These are phyloP conservation scores for Cicer chorassanicum DNA, from an alignment of 306 rosid species.

Conservation along the genomic window DNA sequence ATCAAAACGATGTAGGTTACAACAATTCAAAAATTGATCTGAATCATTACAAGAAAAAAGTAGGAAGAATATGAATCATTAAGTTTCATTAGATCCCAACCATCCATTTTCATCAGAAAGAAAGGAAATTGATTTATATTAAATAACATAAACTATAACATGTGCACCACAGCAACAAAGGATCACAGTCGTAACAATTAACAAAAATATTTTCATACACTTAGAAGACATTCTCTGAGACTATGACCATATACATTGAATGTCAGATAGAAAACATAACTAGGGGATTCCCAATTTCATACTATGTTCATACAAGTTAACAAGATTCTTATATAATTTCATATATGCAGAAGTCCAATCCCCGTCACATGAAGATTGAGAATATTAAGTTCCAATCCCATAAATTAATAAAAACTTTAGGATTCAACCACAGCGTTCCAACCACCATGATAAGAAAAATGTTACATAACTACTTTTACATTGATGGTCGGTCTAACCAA, in stretches of 20 bases:
- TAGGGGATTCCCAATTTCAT: not conserved
- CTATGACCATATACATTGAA: not conserved
- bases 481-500: not conserved
- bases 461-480: not conserved
- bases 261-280: conserved; percentile 15
- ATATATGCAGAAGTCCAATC: not conserved
- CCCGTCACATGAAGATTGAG: not conserved
- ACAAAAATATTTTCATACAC: not conserved
- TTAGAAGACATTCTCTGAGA: conserved; percentile 13
- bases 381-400: conserved; percentile 12
- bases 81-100: not conserved
- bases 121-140: not conserved
- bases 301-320: conserved; percentile 1
- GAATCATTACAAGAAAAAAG: conserved; percentile 6
- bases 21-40: not conserved
- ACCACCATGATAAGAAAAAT: conserved; percentile 1
- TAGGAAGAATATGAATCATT: conserved; percentile 1
- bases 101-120: not conserved
- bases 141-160: not conserved
- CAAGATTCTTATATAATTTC: conserved; percentile 14
- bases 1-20: not conserved
- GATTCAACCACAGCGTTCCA: conserved; percentile 19
- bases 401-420: not conserved
- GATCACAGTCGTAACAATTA: conserved; percentile 3
- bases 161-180: not conserved